Conservation (phyloP, 2,329 filamentous ascomycete species). For the Neonectria neomacrospora region DNA sequence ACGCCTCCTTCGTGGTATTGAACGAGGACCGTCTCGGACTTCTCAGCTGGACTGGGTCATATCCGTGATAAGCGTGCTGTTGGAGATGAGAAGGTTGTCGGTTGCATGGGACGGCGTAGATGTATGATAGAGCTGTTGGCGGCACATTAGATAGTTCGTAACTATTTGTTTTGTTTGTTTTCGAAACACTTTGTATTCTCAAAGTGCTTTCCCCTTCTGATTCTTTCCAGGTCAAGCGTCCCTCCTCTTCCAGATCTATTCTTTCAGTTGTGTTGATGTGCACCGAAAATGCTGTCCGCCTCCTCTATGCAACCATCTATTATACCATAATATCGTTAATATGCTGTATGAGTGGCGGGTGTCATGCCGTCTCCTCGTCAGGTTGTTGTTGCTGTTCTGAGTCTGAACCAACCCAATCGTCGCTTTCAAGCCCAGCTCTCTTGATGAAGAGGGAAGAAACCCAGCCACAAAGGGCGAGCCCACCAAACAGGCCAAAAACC, state of each 20-base stretch:
- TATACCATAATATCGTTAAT: conserved; percentile 2
- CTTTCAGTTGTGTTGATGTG: neutral
- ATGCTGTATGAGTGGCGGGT: neutral
- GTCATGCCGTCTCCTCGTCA: conserved; percentile 38
- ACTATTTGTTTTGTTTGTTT: neutral
- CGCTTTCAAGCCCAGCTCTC: conserved; percentile 69
- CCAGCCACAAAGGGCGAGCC: conserved; percentile 83
- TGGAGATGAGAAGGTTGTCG: neutral
- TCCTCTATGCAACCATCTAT: neutral
- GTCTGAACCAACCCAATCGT: conserved; percentile 58
- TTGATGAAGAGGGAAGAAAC: conserved; percentile 81
- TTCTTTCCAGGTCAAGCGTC: neutral
- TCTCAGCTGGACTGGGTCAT: neutral
- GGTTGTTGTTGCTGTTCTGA: conserved; percentile 34
- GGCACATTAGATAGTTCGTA: neutral
- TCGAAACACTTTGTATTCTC: neutral
- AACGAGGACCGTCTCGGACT: conserved; percentile 21
- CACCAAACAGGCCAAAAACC: conserved; percentile 88
- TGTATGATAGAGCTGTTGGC: neutral
- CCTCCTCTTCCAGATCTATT: neutral
- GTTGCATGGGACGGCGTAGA: neutral
- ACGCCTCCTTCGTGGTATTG: conserved; percentile 66
- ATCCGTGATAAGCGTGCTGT: neutral
- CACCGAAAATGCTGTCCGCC: neutral
- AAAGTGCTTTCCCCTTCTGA: neutral